Evolutionary conservation across 352 stramenopile species (phyloP).

Genomic region (Phytopythium montanum): DNA sequence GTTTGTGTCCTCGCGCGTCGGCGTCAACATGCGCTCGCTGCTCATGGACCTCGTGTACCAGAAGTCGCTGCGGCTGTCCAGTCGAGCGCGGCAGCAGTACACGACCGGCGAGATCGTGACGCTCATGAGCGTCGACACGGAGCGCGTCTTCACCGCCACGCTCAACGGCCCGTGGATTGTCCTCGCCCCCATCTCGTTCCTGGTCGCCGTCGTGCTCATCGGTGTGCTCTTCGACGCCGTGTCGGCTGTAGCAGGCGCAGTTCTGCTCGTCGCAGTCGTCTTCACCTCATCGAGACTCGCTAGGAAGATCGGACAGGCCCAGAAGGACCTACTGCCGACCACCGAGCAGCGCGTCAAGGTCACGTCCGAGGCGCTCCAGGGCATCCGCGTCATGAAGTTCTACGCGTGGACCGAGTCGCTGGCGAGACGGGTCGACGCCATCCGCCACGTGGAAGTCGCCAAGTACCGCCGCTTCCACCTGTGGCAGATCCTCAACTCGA

Average conservation of each 20-base stretch:
- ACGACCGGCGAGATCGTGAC: too few species aligned
- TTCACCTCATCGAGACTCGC: neutral
- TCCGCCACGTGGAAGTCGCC: slow-evolving; percentile 38
- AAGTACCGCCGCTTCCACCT: slow-evolving; percentile 52
- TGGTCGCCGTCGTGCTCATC: slow-evolving; percentile 24
- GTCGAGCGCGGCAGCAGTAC: too few species aligned
- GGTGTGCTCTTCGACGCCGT: slow-evolving; percentile 21
- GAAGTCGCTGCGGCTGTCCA: too few species aligned
- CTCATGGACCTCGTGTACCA: too few species aligned
- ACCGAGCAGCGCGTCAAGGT: slow-evolving; percentile 88
- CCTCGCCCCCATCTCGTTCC: slow-evolving; percentile 17
- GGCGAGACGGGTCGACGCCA: slow-evolving; percentile 31
- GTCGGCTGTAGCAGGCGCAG: slow-evolving; percentile 12
- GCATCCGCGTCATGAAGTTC: slow-evolving; percentile 90
- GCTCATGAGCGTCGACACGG: too few species aligned
- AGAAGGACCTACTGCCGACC: slow-evolving; percentile 10
- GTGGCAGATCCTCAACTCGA: slow-evolving; percentile 54
- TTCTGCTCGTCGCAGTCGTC: slow-evolving; percentile 18
- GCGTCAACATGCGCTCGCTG: too few species aligned
- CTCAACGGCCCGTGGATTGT: slow-evolving; percentile 28
- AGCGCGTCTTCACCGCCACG: too few species aligned
- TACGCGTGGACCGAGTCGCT: slow-evolving; percentile 78
- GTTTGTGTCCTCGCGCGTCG: too few species aligned
- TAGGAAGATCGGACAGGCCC: slow-evolving; percentile 7
- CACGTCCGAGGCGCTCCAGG: slow-evolving; percentile 90